These are phyloP conservation scores for Albugo candida DNA, from an alignment of 352 stramenopile genomes.

Conservation along the genomic window DNA sequence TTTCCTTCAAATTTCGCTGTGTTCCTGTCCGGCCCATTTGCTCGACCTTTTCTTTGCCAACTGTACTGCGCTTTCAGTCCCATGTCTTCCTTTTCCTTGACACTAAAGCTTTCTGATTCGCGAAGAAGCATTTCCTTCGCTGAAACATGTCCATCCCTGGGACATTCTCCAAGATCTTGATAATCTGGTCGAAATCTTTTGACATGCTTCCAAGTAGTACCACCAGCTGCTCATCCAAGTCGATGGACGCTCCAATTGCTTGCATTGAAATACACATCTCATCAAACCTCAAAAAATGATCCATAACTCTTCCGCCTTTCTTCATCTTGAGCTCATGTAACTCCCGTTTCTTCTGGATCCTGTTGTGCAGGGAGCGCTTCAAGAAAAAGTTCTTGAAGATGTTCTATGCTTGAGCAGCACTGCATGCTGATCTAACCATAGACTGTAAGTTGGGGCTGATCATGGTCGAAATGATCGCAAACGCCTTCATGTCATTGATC, in stretches of 20 bases:
- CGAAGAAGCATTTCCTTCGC: conserved; percentile 10
- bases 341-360: conserved; percentile 10
- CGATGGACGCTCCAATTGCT: conserved; percentile 4
- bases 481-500: background rate
- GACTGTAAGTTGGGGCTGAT: conserved; percentile 1
- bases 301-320: conserved; percentile 5
- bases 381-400: conserved; percentile 9
- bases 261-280: conserved; percentile 8
- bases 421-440: conserved; percentile 3
- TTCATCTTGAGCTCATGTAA: conserved; percentile 7
- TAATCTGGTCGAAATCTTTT: conserved; percentile 8
- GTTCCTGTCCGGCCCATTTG: too few species aligned
- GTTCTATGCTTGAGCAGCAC: conserved; percentile 5
- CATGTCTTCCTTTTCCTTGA: background rate
- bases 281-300: conserved; percentile 12
- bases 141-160: too few species aligned
- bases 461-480: conserved; percentile 1
- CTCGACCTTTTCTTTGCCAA: too few species aligned
- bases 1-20: background rate
- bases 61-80: background rate
- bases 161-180: conserved; percentile 8
- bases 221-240: conserved; percentile 6
- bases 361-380: conserved; percentile 9
- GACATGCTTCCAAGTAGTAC: conserved; percentile 4
- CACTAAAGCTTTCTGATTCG: conserved; percentile 2